Evolutionary conservation across 306 rosid species (phyloP), one percentile per base, ranked within the genome.

Genomic region (Arachis hypogaea): DNA sequence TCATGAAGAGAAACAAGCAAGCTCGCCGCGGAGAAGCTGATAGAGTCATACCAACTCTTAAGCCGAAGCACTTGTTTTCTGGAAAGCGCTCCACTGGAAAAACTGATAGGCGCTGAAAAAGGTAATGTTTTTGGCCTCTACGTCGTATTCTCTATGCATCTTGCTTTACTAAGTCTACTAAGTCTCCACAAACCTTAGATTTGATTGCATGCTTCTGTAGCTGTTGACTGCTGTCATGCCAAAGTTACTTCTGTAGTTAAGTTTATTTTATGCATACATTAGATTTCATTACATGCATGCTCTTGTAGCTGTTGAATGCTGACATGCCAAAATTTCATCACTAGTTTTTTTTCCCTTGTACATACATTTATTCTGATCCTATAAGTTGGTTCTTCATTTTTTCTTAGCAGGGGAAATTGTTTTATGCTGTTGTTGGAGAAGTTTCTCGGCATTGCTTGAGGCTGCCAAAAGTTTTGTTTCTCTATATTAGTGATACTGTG

Each of bases 11-110:
- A 71, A 90, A 93, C 82, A 90, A 90, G 81, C 66, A 90, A 18
- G 91, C 98, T 45, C 92, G 92, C 5, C 95, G 95, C 3, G 93
- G 98, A 64, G 96, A 93, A 80, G 96, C 96, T 62, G 98, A 92
- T 77, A 86, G 98, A 80, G 98, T 92, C 29, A 90, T 92, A 66
- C 95, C 94, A 12, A 87, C 54, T 65, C 45, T 87, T 73, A 90
- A 83, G 78, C 96, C 96, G 43, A 92, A 92, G 79, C 96, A 93
- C 84, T 84, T 93, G 74, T 93, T 4, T 78, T 76, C 96, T 49
- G 98, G 98, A 72, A 93, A 93, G 77, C 88, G 96, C 55, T 76
- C 91, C 30, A 73, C 1, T 44, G 96, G 98, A 28, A 93, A 88
- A 82, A 93, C 93, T 0, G 76, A 88, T 1, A 82, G 98, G 69